Evolutionary conservation across 2,329 filamentous ascomycete genomes (phyloP).

Genomic region (Paecilomyces sp.): DNA sequence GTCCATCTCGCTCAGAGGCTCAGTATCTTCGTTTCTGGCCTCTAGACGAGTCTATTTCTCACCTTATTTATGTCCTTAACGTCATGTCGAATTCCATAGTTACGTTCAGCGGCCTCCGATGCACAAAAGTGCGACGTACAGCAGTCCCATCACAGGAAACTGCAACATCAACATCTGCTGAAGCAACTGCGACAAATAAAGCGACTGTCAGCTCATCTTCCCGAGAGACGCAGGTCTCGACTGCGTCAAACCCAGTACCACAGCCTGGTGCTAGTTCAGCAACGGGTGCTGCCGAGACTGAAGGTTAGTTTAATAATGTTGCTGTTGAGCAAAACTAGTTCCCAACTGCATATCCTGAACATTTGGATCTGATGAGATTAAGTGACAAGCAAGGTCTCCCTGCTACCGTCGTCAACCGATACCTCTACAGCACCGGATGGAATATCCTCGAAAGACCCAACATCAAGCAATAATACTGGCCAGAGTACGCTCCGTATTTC

Average conservation of each 20-base stretch:
- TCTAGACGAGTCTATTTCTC: background rate
- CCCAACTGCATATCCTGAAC: background rate
- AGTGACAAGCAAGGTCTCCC: background rate
- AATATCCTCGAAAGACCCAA: background rate
- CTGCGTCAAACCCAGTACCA: background rate
- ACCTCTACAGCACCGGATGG: background rate
- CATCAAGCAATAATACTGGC: background rate
- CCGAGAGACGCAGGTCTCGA: background rate
- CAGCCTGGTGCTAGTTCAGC: background rate
- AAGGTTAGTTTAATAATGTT: background rate
- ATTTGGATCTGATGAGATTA: background rate
- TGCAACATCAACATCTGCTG: slow-evolving; percentile 1
- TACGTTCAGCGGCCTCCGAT: slow-evolving; percentile 16
- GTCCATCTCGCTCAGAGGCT: background rate
- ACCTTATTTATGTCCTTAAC: slow-evolving; percentile 9
- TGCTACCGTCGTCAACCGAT: background rate
- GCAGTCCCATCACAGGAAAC: slow-evolving; percentile 7
- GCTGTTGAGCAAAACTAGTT: background rate
- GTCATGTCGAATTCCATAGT: slow-evolving; percentile 19
- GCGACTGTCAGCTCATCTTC: background rate
- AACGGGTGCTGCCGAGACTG: background rate
- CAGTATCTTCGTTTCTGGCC: background rate
- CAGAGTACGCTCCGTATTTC: slow-evolving; percentile 12
- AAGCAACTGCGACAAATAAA: background rate
- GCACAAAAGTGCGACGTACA: slow-evolving; percentile 15